Percentiles rank a stretch among this genome's conserved stretches.
These are phyloP conservation scores for Chlorella sp. DNA, from an alignment of 139 green algal species.

Conservation along the genomic window DNA sequence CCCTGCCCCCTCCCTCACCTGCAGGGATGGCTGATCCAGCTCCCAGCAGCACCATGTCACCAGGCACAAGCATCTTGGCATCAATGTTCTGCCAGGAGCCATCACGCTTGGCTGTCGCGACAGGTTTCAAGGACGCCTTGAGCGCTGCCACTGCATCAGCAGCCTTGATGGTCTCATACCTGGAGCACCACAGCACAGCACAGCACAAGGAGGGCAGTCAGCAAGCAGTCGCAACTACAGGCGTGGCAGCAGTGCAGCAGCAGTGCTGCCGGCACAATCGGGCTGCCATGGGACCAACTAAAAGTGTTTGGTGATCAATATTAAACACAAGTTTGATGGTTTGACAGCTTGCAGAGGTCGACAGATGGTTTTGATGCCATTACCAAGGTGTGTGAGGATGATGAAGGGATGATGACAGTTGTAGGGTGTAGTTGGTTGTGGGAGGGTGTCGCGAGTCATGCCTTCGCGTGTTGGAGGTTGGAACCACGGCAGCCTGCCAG, in stretches of 20 bases:
- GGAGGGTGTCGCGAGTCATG: too few relatives aligned
- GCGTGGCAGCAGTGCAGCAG: background rate
- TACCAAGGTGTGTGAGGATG: too few relatives aligned
- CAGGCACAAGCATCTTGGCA: conserved; percentile 59
- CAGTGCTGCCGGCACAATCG: background rate
- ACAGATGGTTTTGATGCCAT: too few relatives aligned
- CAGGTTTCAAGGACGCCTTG: conserved; percentile 76
- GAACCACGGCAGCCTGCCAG: background rate
- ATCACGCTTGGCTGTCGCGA: conserved; percentile 70
- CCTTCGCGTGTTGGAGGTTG: too few relatives aligned
- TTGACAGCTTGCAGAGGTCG: too few relatives aligned
- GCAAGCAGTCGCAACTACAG: background rate
- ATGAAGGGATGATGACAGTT: too few relatives aligned
- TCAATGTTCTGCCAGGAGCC: conserved; percentile 64
- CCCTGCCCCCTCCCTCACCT: too few relatives aligned
- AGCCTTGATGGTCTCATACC: conserved; percentile 50
- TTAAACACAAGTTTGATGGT: too few relatives aligned
- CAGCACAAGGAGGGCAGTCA: background rate
- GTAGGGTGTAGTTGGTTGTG: too few relatives aligned
- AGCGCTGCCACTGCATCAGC: conserved; percentile 75
- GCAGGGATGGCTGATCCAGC: conserved; percentile 63
- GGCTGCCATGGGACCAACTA: background rate
- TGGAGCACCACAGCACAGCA: background rate
- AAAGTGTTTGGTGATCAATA: too few relatives aligned
- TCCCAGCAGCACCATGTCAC: conserved; percentile 68